Percentiles rank a stretch among this genome's conserved stretches.
Conservation (phyloP, 2,329 filamentous ascomycete genomes). For the Parastagonospora nodorum region DNA sequence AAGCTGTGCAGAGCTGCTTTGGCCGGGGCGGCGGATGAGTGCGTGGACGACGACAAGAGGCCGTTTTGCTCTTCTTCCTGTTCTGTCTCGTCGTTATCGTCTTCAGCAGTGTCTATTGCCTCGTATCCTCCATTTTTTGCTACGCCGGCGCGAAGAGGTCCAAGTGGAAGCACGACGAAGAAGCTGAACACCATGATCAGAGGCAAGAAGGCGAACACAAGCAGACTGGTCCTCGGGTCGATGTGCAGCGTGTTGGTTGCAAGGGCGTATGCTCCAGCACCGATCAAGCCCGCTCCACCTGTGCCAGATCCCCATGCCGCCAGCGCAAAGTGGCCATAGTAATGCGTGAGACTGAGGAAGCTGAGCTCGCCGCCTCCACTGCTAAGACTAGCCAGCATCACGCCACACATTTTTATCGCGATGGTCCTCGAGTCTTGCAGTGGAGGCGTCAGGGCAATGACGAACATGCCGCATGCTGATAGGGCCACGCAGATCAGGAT, state of each 20-base stretch:
- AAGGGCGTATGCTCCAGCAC: slow-evolving; percentile 84
- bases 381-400: slow-evolving; percentile 82
- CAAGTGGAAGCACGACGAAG: slow-evolving; percentile 77
- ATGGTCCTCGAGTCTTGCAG: slow-evolving; percentile 64
- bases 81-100: slow-evolving; percentile 22
- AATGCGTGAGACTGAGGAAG: slow-evolving; percentile 90
- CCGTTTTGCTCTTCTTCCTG: slow-evolving; percentile 37
- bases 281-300: slow-evolving; percentile 83
- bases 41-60: slow-evolving; percentile 41
- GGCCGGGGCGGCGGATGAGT: slow-evolving; percentile 36
- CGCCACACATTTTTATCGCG: slow-evolving; percentile 76
- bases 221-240: slow-evolving; percentile 72
- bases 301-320: slow-evolving; percentile 94
- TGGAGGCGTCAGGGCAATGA: slow-evolving; percentile 79
- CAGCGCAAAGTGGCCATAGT: slow-evolving; percentile 84
- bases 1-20: slow-evolving; percentile 44
- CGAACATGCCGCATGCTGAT: slow-evolving; percentile 84
- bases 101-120: slow-evolving; percentile 52
- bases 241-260: slow-evolving; percentile 81
- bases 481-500: slow-evolving; percentile 75
- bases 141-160: slow-evolving; percentile 60
- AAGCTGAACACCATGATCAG: slow-evolving; percentile 83
- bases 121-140: slow-evolving; percentile 59
- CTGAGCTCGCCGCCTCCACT: slow-evolving; percentile 88
- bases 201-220: slow-evolving; percentile 80